These are phyloP conservation scores for Toxicodendron radicans DNA, from an alignment of 345 rosid genomes.

Conservation along the genomic window DNA sequence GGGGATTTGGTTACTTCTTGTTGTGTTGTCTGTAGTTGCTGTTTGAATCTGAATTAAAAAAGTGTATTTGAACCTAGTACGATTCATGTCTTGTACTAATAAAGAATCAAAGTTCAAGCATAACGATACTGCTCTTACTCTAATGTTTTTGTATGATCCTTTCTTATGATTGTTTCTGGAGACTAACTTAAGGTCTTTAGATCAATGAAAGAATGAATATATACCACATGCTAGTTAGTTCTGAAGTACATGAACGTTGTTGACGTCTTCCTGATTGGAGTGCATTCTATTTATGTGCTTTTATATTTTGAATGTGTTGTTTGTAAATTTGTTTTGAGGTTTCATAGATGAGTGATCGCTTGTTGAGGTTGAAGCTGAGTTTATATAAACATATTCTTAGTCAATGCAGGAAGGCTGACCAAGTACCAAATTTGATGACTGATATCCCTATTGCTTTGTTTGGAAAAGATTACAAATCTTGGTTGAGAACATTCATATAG, in stretches of 20 bases:
- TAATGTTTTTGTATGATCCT: not conserved
- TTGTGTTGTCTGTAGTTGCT: too few relatives aligned
- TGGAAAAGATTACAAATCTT: too few relatives aligned
- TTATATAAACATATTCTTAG: not conserved
- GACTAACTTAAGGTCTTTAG: not conserved
- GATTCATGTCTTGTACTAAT: not conserved
- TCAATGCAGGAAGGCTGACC: not conserved
- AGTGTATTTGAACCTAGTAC: not conserved
- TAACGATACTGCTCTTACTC: not conserved
- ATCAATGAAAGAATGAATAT: not conserved
- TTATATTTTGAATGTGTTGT: not conserved
- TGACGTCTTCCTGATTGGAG: not conserved
- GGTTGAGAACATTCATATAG: too few relatives aligned
- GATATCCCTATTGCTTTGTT: too few relatives aligned
- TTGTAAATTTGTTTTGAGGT: not conserved
- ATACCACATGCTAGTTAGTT: not conserved
- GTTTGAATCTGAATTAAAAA: not conserved
- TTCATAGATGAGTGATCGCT: too few relatives aligned
- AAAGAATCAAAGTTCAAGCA: not conserved
- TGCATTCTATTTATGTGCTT: not conserved
- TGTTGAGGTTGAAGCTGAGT: not conserved
- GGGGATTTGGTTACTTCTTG: not conserved
- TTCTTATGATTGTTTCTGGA: not conserved
- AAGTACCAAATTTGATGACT: not conserved
- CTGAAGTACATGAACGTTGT: not conserved